Evolutionary conservation across 345 rosid species (phyloP).

Genomic region (Clarkia xantiana): DNA sequence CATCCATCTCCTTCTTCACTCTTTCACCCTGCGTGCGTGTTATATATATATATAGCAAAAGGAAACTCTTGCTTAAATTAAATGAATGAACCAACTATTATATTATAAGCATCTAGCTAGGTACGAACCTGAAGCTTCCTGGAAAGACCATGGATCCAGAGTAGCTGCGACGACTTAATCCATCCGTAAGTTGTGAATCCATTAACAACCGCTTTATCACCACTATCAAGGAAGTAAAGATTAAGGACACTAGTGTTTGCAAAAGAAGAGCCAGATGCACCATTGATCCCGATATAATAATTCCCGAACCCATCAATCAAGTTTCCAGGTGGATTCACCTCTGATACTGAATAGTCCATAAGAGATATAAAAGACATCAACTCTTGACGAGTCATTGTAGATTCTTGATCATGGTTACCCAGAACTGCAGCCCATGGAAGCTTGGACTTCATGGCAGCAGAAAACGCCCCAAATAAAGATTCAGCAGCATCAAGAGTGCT

Average conservation of each 20-base stretch:
- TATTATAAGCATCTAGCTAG: no score
- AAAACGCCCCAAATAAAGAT: slow-evolving; percentile 53
- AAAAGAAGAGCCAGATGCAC: slow-evolving; percentile 64
- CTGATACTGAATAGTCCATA: slow-evolving; percentile 76
- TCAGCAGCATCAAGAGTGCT: slow-evolving; percentile 88
- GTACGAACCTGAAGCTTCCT: slow-evolving; percentile 28
- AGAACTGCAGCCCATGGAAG: slow-evolving; percentile 90
- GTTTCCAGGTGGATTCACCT: slow-evolving; percentile 35
- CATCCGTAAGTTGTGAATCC: slow-evolving; percentile 72
- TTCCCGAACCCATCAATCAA: slow-evolving; percentile 71
- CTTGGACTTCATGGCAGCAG: slow-evolving; percentile 52
- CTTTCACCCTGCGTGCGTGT: slow-evolving; percentile 31
- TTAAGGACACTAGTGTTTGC: slow-evolving; percentile 61
- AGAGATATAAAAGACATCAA: slow-evolving; percentile 72
- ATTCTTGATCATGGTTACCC: slow-evolving; percentile 93
- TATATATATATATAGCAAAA: no score
- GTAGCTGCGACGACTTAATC: slow-evolving; percentile 80
- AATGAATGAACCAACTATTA: no score
- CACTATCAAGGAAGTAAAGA: slow-evolving; percentile 82
- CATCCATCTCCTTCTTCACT: slow-evolving; percentile 10
- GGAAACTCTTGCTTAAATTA: no score
- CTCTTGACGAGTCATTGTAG: slow-evolving; percentile 71
- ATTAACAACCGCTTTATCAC: slow-evolving; percentile 50
- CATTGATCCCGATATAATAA: slow-evolving; percentile 41
- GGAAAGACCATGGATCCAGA: slow-evolving; percentile 50